Evolutionary conservation across 257 asterid genomes (phyloP), one percentile per base, ranked within the genome.

Genomic region (Datura wrightii): DNA sequence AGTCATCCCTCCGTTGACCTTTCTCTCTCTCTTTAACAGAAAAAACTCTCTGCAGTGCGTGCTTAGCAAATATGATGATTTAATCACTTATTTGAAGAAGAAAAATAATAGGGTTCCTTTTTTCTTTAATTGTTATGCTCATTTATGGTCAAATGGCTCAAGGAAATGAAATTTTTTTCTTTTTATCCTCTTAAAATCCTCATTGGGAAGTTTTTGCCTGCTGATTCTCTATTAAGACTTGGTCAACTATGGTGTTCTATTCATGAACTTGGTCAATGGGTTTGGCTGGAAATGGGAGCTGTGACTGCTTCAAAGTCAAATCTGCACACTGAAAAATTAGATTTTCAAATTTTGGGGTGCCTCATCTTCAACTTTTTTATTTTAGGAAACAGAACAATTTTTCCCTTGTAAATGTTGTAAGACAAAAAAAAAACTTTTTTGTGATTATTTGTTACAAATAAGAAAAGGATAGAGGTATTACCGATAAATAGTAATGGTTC

Each of bases 171-270:
- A 5, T 18, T 18, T 18, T 59, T 70, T 18, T 8, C 13, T 41
- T 39, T 69, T 8, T 39, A 10, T 41, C 53, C 80, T 71, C 58
- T 72, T 71, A 44, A 19, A 66, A 66, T 6, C 76, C 60, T 74
- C 19, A 48, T 74, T 74, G 59, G 59, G 42, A 74, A 74, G 80
- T 15, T 18, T 46, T 44, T 24, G 10, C 60, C 7, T 6, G 58
- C 56, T 46, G 13, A 46, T 52, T 72, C 13, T 72, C 10, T 74
- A 55, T 8, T 6, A 6, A 74, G 7, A 48, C 58, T 10, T 19
- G 58, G 80, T 71, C 79, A 71, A 71, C 10, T 72, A 71, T 72
- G 58, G 41, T 46, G 58, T 19, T 46, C 37, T 72, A 72, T 46
- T 44, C 5, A 72, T 74, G 7, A 19, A 76, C 62, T 50, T 50